Percentiles rank a stretch among this genome's conserved stretches.
phyloP scores from a whole-genome alignment of 129 eudicot genomes.

The Dittrichia graveolens region DNA sequence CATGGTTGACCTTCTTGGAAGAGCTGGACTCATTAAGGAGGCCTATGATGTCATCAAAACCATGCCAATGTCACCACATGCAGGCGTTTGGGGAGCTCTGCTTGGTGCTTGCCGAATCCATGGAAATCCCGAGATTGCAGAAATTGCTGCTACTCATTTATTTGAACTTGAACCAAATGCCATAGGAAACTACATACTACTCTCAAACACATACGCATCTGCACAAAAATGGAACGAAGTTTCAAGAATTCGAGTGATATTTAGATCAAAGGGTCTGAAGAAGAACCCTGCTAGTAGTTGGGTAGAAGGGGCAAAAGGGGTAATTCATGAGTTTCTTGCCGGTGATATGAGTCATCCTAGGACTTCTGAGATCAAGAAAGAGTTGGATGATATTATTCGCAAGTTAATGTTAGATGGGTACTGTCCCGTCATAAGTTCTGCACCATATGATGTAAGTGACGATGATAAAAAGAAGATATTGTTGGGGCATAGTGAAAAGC shows the following conservation, averaged over 20 bases:
- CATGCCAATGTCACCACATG: slow-evolving; percentile 58
- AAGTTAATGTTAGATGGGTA: slow-evolving; percentile 45
- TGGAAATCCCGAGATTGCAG: slow-evolving; percentile 45
- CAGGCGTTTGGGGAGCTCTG: slow-evolving; percentile 58
- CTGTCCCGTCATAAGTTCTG: slow-evolving; percentile 43
- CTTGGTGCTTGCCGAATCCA: slow-evolving; percentile 49
- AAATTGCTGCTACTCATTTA: slow-evolving; percentile 46
- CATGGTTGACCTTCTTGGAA: slow-evolving; percentile 63
- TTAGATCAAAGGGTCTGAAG: slow-evolving; percentile 49
- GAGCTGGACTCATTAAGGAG: slow-evolving; percentile 48
- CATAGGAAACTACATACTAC: slow-evolving; percentile 50
- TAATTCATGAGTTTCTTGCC: slow-evolving; percentile 54
- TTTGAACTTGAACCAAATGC: slow-evolving; percentile 66
- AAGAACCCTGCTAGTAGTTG: slow-evolving; percentile 61
- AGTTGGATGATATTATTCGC: slow-evolving; percentile 45
- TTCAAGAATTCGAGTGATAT: slow-evolving; percentile 45
- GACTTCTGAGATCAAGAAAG: slow-evolving; percentile 25
- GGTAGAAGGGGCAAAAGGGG: slow-evolving; percentile 49
- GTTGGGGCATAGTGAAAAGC: slow-evolving; percentile 56
- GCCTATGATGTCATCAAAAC: slow-evolving; percentile 51
- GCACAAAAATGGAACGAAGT: slow-evolving; percentile 54
- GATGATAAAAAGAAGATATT: slow-evolving; percentile 53
- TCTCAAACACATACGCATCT: slow-evolving; percentile 59
- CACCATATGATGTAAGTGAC: slow-evolving; percentile 48
- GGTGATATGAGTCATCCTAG: slow-evolving; percentile 44